These are phyloP conservation scores for Entomortierella lignicola DNA, from an alignment of 192 early-diverging fungal genomes.

Conservation along the genomic window DNA sequence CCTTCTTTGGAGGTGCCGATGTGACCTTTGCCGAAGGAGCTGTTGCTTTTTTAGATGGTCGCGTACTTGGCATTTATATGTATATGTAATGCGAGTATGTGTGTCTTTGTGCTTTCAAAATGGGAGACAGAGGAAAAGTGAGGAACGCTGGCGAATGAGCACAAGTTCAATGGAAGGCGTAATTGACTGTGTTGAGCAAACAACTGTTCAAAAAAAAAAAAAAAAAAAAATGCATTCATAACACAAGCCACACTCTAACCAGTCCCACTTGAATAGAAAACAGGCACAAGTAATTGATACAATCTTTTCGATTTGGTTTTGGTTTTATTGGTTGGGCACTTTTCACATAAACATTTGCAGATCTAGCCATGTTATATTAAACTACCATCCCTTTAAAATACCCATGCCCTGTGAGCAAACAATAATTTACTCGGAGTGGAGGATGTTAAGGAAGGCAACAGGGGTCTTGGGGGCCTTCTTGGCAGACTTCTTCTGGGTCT, in stretches of 20 bases:
- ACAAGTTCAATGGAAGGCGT: background rate
- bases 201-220: conserved; percentile 6
- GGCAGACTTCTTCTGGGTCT: conserved; percentile 54
- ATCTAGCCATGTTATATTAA: conserved; percentile 8
- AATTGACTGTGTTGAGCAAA: background rate
- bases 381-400: conserved; percentile 16
- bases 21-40: conserved; percentile 10
- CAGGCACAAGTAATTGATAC: conserved; percentile 7
- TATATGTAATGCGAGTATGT: background rate
- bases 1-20: conserved; percentile 24
- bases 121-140: background rate
- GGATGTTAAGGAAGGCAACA: conserved; percentile 52
- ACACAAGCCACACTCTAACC: conserved; percentile 26
- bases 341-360: conserved; percentile 21
- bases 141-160: background rate
- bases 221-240: conserved; percentile 14
- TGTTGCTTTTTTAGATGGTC: conserved; percentile 33
- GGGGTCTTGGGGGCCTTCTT: conserved; percentile 57
- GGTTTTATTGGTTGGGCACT: conserved; percentile 16
- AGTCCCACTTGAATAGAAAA: background rate
- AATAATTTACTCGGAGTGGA: conserved; percentile 55
- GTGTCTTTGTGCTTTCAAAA: background rate
- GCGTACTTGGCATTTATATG: conserved; percentile 29
- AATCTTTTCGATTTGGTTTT: conserved; percentile 30
- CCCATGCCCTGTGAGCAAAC: conserved; percentile 6